Evolutionary conservation across 1,284 basidiomycete genomes (phyloP).

Genomic region (Leccinum fallax): DNA sequence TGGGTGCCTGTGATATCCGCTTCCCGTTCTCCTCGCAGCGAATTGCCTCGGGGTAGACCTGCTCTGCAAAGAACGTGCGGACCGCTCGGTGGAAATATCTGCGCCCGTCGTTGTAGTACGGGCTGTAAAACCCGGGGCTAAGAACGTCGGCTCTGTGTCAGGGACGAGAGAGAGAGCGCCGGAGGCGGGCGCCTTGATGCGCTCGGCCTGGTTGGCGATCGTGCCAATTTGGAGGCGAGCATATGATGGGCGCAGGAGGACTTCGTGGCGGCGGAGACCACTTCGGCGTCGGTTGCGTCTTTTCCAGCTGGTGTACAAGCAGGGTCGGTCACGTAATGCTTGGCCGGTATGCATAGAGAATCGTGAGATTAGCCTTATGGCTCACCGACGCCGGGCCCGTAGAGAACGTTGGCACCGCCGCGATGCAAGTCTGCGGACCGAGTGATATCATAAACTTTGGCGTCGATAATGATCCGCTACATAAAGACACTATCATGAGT

Average conservation of each 20-base stretch:
- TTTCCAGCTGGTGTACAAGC: conserved; percentile 52
- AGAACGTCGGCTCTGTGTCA: conserved; percentile 91
- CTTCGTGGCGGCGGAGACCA: conserved; percentile 87
- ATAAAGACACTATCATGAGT: conserved; percentile 1
- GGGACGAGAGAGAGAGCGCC: conserved; percentile 80
- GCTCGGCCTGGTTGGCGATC: conserved; percentile 67
- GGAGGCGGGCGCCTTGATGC: conserved; percentile 59
- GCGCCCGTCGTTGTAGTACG: conserved; percentile 77
- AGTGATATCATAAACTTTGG: conserved; percentile 66
- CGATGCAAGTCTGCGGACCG: conserved; percentile 70
- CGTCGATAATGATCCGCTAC: conserved; percentile 68
- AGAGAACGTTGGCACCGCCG: conserved; percentile 63
- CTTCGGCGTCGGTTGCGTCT: conserved; percentile 75
- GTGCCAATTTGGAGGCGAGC: conserved; percentile 78
- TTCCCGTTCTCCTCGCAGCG: too few relatives aligned
- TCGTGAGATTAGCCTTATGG: not conserved
- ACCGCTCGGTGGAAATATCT: too few relatives aligned
- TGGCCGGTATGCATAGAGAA: not conserved
- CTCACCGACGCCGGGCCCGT: conserved; percentile 40
- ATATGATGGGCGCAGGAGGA: conserved; percentile 82
- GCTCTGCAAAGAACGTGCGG: too few relatives aligned
- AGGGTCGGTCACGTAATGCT: not conserved
- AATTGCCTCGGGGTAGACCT: too few relatives aligned
- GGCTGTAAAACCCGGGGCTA: conserved; percentile 73
- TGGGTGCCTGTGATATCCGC: too few relatives aligned